These are phyloP conservation scores for Phaseolus lunatus DNA, from an alignment of 306 rosid species.

Conservation along the genomic window DNA sequence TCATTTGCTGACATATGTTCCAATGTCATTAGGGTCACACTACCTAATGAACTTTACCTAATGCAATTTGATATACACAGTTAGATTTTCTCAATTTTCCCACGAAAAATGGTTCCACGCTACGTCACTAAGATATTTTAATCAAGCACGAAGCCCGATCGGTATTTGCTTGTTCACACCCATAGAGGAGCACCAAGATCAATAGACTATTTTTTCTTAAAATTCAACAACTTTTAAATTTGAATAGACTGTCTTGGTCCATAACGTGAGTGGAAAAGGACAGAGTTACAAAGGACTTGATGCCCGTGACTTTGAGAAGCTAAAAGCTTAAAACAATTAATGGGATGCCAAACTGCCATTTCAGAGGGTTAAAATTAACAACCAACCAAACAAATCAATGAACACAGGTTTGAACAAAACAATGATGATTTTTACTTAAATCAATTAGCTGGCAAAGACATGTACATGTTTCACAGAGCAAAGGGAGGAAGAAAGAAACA, in stretches of 20 bases:
- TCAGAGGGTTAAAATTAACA: not conserved
- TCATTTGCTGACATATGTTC: not conserved
- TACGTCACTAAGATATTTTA: not conserved
- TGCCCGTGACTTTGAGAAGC: not conserved
- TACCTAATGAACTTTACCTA: not conserved
- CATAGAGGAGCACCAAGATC: no score
- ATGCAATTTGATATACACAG: not conserved
- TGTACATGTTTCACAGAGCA: constrained; percentile 49
- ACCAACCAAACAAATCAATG: constrained; percentile 8
- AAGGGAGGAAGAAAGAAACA: not conserved
- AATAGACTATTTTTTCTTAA: no score
- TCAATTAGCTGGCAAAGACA: constrained; percentile 47
- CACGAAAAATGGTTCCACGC: not conserved
- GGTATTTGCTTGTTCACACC: no score
- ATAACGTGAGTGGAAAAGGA: not conserved
- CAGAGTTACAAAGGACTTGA: not conserved
- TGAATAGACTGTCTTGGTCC: not conserved
- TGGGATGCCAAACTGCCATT: not conserved
- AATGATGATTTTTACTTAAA: constrained; percentile 40
- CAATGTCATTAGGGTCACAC: not conserved
- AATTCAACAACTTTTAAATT: no score
- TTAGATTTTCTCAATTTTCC: not conserved
- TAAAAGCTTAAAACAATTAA: not conserved
- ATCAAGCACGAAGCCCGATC: no score
- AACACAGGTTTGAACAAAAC: constrained; percentile 12